phyloP scores from a whole-genome alignment of 495 filamentous ascomycete species.

The Alectoria sarmentosa region DNA sequence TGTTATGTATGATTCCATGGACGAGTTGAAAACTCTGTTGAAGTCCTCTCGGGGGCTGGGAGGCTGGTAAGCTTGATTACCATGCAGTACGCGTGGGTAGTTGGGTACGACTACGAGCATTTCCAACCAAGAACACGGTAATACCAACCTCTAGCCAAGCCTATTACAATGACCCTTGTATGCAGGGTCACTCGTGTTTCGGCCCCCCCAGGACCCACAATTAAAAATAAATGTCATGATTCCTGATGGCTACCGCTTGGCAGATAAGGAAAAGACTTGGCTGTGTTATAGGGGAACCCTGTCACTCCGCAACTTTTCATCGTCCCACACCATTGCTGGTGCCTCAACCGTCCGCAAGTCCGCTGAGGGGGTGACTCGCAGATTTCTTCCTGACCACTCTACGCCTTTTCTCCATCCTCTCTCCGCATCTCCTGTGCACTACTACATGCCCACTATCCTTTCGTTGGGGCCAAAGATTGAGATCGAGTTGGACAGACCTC shows the following conservation, averaged over 20 bases:
- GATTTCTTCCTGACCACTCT: slow-evolving; percentile 7
- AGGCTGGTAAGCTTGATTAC: background rate
- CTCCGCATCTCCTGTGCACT: background rate
- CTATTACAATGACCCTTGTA: background rate
- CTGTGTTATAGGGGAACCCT: slow-evolving; percentile 1
- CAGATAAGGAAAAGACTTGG: background rate
- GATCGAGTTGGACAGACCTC: background rate
- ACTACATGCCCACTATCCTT: background rate
- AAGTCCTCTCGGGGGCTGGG: background rate
- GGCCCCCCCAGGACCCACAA: slow-evolving; percentile 4
- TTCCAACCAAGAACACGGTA: too few species aligned
- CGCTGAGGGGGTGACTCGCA: background rate
- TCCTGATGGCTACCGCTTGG: background rate
- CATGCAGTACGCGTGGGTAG: background rate
- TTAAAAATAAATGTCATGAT: background rate
- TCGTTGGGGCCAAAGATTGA: background rate
- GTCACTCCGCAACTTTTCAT: background rate
- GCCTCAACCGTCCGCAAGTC: background rate
- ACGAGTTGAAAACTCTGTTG: too few species aligned
- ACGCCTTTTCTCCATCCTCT: background rate
- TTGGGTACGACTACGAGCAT: too few species aligned
- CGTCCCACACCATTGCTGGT: background rate
- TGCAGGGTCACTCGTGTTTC: slow-evolving; percentile 2
- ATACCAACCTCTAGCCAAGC: background rate
- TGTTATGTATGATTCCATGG: too few species aligned